phyloP scores from a whole-genome alignment of 2,329 filamentous ascomycete genomes.

The Aspergillus sp. region DNA sequence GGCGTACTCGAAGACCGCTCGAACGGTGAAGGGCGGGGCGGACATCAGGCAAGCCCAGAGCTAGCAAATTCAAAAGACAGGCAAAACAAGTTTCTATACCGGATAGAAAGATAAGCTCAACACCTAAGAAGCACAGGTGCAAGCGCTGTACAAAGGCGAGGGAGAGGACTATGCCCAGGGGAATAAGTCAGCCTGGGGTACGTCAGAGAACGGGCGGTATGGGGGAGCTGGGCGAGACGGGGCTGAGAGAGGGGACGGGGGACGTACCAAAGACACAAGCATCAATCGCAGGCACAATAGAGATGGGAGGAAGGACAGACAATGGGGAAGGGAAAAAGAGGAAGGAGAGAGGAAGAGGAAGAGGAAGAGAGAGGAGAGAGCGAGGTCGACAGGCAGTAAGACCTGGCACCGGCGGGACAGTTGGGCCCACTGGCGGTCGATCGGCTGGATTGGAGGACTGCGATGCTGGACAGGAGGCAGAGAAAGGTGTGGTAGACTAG shows the following conservation, averaged over 20 bases:
- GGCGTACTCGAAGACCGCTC: slow-evolving; percentile 87
- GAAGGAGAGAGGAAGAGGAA: slow-evolving; percentile 4
- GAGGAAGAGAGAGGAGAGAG: slow-evolving; percentile 13
- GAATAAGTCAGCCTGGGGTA: slow-evolving; percentile 21
- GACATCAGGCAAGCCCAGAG: slow-evolving; percentile 50
- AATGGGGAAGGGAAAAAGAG: slow-evolving; percentile 1
- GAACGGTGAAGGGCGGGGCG: slow-evolving; percentile 74
- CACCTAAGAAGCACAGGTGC: slow-evolving; percentile 12
- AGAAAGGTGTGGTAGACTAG: not conserved
- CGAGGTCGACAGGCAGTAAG: slow-evolving; percentile 23
- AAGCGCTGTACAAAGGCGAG: slow-evolving; percentile 7
- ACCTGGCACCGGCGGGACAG: slow-evolving; percentile 22
- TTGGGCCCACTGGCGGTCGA: slow-evolving; percentile 24
- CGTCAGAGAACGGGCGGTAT: slow-evolving; percentile 16
- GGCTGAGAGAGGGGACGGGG: too few relatives aligned
- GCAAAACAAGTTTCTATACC: slow-evolving; percentile 7
- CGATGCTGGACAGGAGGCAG: slow-evolving; percentile 1
- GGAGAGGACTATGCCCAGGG: slow-evolving; percentile 14
- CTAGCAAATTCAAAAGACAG: slow-evolving; percentile 7
- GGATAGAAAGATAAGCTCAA: slow-evolving; percentile 11
- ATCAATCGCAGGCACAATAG: not conserved
- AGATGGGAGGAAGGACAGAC: not conserved
- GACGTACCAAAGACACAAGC: slow-evolving; percentile 4
- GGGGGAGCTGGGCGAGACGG: too few relatives aligned
- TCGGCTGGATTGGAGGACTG: slow-evolving; percentile 15